Evolutionary conservation across 2,329 filamentous ascomycete species (phyloP).

Genomic region (Colletotrichum plurivorum): DNA sequence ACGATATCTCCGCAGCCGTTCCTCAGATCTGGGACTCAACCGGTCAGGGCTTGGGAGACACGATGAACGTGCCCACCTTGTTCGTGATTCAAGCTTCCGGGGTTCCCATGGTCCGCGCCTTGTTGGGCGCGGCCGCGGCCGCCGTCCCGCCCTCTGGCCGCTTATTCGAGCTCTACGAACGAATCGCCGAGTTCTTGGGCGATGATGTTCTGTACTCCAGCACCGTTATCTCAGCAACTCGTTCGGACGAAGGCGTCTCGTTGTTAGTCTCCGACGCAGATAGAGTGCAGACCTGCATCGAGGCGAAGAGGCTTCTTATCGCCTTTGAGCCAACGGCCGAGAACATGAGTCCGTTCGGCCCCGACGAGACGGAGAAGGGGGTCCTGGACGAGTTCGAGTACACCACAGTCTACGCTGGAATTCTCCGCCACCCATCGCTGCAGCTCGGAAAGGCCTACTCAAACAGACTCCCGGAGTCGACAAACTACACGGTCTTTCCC

Average conservation of each 20-base stretch:
- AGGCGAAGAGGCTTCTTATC: slow-evolving; percentile 45
- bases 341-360: slow-evolving; percentile 41
- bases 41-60: slow-evolving; percentile 42
- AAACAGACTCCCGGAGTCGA: slow-evolving; percentile 42
- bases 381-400: slow-evolving; percentile 43
- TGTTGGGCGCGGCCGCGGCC: slow-evolving; percentile 41
- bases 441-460: slow-evolving; percentile 41
- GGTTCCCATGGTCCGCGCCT: slow-evolving; percentile 42
- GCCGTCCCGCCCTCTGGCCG: slow-evolving; percentile 43
- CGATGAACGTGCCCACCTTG: slow-evolving; percentile 40
- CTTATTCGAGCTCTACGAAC: slow-evolving; percentile 42
- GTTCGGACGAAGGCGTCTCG: slow-evolving; percentile 38
- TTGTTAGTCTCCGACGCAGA: slow-evolving; percentile 30
- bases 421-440: slow-evolving; percentile 46
- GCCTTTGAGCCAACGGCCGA: slow-evolving; percentile 44
- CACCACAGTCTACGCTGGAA: slow-evolving; percentile 45
- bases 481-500: slow-evolving; percentile 46
- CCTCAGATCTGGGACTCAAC: slow-evolving; percentile 44
- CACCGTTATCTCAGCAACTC: slow-evolving; percentile 35
- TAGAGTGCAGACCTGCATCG: slow-evolving; percentile 38
- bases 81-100: slow-evolving; percentile 40
- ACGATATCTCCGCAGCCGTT: slow-evolving; percentile 58
- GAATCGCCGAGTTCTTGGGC: slow-evolving; percentile 39
- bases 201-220: slow-evolving; percentile 44
- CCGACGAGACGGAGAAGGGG: slow-evolving; percentile 40